Evolutionary conservation across 2,329 filamentous ascomycete species (phyloP).

Genomic region (Immersiporthe knoxdaviesiana): DNA sequence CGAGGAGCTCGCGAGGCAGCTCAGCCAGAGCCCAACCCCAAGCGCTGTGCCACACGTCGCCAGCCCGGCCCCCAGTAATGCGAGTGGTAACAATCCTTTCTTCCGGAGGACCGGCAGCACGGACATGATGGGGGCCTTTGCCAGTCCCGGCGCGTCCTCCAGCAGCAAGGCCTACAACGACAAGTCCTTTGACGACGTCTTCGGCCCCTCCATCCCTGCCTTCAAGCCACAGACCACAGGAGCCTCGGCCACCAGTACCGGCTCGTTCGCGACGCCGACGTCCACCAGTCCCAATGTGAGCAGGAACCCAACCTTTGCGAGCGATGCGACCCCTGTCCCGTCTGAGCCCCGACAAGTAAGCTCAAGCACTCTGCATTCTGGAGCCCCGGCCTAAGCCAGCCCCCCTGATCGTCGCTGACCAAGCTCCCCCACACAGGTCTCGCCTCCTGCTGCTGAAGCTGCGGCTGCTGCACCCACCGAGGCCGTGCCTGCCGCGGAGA

Average conservation of each 20-base stretch:
- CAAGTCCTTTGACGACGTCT: slow-evolving; percentile 83
- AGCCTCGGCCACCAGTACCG: slow-evolving; percentile 56
- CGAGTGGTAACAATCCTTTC: slow-evolving; percentile 91
- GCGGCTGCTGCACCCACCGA: slow-evolving; percentile 40
- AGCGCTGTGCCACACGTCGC: slow-evolving; percentile 53
- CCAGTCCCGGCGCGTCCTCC: slow-evolving; percentile 45
- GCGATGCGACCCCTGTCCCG: slow-evolving; percentile 63
- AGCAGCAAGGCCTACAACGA: slow-evolving; percentile 54
- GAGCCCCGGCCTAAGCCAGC: slow-evolving; percentile 65
- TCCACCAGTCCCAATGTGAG: slow-evolving; percentile 65
- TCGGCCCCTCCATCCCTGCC: slow-evolving; percentile 68
- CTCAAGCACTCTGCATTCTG: slow-evolving; percentile 75
- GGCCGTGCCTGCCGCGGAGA: slow-evolving; percentile 35
- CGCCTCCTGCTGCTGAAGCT: slow-evolving; percentile 31
- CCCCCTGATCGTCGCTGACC: slow-evolving; percentile 47
- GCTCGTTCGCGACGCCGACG: slow-evolving; percentile 54
- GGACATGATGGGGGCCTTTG: slow-evolving; percentile 60
- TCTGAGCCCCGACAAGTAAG: slow-evolving; percentile 78
- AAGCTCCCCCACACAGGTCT: slow-evolving; percentile 27
- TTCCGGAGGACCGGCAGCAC: slow-evolving; percentile 73
- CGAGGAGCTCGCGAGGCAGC: slow-evolving; percentile 60
- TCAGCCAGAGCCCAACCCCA: slow-evolving; percentile 54
- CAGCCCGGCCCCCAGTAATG: slow-evolving; percentile 70
- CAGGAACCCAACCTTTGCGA: slow-evolving; percentile 62
- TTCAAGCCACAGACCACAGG: slow-evolving; percentile 67